phyloP scores from a whole-genome alignment of 2,329 filamentous ascomycete species.

The Pseudogymnoascus sp. region DNA sequence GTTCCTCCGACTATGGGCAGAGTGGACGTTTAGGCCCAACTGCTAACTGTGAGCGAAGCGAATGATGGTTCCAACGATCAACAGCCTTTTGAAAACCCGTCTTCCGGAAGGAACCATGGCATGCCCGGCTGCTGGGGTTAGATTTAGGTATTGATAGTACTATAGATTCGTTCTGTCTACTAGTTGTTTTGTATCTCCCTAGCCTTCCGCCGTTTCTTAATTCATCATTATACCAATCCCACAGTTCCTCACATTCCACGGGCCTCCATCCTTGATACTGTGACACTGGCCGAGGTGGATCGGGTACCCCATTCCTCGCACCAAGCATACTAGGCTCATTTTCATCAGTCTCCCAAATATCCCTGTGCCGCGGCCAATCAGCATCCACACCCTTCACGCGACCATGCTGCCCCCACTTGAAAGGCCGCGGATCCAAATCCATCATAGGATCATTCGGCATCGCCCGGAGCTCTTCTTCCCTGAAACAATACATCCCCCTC shows the following conservation, averaged over 20 bases:
- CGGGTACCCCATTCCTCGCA: neutral
- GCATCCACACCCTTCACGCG: neutral
- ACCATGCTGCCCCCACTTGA: neutral
- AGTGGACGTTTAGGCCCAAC: too few species aligned
- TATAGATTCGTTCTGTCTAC: neutral
- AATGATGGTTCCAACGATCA: too few species aligned
- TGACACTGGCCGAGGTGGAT: neutral
- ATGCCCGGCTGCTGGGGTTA: too few species aligned
- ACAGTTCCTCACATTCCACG: neutral
- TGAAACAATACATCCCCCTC: neutral
- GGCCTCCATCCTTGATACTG: neutral
- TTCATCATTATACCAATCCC: neutral
- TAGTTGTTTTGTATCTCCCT: neutral
- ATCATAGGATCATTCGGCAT: neutral
- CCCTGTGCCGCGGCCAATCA: neutral
- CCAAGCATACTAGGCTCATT: neutral
- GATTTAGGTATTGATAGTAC: too few species aligned
- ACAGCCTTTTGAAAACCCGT: too few species aligned
- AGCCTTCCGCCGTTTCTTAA: neutral
- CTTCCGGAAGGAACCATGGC: too few species aligned
- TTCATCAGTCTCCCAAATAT: neutral
- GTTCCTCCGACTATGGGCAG: too few species aligned
- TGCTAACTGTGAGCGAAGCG: too few species aligned
- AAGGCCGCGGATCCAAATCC: neutral
- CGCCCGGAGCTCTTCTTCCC: neutral